Evolutionary conservation across 2,329 filamentous ascomycete genomes (phyloP).

Genomic region (Leptosphaerulina australis): DNA sequence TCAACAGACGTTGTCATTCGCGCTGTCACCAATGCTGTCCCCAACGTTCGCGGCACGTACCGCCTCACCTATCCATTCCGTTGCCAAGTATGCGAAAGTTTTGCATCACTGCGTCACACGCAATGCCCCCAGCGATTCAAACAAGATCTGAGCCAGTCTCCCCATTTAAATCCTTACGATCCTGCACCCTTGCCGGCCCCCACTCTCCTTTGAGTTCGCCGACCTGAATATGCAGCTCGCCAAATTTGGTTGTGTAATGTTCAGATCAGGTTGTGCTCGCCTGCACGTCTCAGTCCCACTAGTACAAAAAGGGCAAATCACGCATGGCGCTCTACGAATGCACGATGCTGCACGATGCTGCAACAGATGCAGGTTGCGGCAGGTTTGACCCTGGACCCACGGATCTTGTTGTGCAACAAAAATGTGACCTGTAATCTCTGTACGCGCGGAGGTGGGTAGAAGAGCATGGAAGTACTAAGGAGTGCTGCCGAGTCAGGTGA

Average conservation of each 20-base stretch:
- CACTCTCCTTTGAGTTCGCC: constrained; percentile 9
- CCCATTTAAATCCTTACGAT: constrained; percentile 4
- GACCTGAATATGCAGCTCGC: constrained; percentile 16
- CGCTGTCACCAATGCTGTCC: not conserved
- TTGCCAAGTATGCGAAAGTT: constrained; percentile 1
- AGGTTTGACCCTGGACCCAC: constrained; percentile 10
- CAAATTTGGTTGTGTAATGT: constrained; percentile 1
- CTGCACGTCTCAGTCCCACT: constrained; percentile 3
- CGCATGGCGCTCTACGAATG: constrained; percentile 3
- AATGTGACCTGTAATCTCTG: constrained; percentile 17
- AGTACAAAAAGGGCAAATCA: not conserved
- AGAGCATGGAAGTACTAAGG: not conserved
- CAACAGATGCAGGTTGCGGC: not conserved
- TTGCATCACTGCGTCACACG: constrained; percentile 4
- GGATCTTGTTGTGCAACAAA: constrained; percentile 6
- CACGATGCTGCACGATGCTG: constrained; percentile 19
- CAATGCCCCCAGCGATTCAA: constrained; percentile 3
- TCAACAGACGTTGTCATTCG: not conserved
- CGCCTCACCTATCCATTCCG: not conserved
- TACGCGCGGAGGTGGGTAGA: constrained; percentile 4
- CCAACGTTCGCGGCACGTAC: constrained; percentile 6
- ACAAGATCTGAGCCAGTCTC: not conserved
- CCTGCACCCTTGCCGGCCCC: not conserved
- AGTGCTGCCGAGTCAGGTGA: constrained; percentile 1
- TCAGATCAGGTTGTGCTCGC: constrained; percentile 16